Evolutionary conservation across 2,329 filamentous ascomycete genomes (phyloP).

Genomic region (Botrytis sinoallii): DNA sequence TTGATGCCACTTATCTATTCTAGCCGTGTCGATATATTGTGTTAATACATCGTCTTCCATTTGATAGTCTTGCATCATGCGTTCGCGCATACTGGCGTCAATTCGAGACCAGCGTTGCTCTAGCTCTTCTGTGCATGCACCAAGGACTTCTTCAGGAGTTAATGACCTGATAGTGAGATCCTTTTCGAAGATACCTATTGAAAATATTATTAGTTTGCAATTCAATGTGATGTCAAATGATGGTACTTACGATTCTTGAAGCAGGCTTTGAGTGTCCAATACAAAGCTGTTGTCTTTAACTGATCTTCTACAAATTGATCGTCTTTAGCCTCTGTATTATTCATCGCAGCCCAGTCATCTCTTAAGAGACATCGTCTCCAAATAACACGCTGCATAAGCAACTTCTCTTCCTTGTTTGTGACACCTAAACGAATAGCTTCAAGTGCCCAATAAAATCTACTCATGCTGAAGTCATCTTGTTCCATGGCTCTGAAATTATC

Average conservation of each 20-base stretch:
- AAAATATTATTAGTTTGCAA: background rate
- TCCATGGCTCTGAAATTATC: conserved; percentile 42
- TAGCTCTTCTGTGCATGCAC: conserved; percentile 59
- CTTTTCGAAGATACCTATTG: conserved; percentile 42
- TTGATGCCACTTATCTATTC: conserved; percentile 67
- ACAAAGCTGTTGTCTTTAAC: conserved; percentile 65
- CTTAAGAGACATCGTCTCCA: conserved; percentile 85
- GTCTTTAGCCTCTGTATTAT: conserved; percentile 71
- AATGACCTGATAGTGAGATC: conserved; percentile 45
- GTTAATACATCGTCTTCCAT: conserved; percentile 67
- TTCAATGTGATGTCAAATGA: conserved; percentile 33
- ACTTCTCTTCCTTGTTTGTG: conserved; percentile 54
- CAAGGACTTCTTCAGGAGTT: conserved; percentile 52
- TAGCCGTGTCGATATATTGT: conserved; percentile 62
- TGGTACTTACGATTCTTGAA: conserved; percentile 56
- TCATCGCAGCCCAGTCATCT: conserved; percentile 80
- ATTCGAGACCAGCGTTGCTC: conserved; percentile 58
- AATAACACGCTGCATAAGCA: conserved; percentile 59
- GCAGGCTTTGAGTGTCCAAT: conserved; percentile 62
- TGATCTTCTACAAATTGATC: conserved; percentile 64
- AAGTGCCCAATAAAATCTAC: conserved; percentile 65
- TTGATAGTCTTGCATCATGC: conserved; percentile 68
- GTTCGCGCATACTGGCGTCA: conserved; percentile 61
- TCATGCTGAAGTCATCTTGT: conserved; percentile 46
- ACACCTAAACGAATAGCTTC: conserved; percentile 45